Evolutionary conservation across 2,329 filamentous ascomycete genomes (phyloP).

Genomic region (Venturia nashicola): DNA sequence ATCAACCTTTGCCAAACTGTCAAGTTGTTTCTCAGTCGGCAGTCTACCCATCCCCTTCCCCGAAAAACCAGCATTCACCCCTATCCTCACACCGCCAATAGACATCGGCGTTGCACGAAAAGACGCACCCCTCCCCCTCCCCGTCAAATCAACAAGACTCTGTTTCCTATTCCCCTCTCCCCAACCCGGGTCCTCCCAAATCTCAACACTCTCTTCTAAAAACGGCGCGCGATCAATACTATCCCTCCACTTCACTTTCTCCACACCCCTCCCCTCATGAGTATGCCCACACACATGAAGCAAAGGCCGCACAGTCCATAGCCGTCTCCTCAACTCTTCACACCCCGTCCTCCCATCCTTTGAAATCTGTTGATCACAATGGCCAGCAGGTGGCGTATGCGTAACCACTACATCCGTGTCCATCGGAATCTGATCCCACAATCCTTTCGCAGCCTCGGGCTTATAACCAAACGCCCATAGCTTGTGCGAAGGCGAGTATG

Average conservation of each 20-base stretch:
- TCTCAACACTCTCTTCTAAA: conserved; percentile 31
- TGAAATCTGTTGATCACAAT: conserved; percentile 48
- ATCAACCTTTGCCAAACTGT: not conserved
- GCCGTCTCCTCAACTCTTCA: conserved; percentile 54
- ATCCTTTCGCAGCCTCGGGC: conserved; percentile 23
- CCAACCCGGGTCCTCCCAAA: conserved; percentile 48
- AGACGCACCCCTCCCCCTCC: conserved; percentile 22
- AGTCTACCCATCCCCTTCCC: not conserved
- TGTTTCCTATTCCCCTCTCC: conserved; percentile 44
- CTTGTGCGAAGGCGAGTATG: conserved; percentile 44
- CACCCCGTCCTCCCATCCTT: conserved; percentile 56
- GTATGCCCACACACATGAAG: conserved; percentile 81
- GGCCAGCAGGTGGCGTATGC: conserved; percentile 64
- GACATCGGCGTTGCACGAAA: not conserved
- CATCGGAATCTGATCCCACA: conserved; percentile 55
- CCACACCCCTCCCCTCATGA: conserved; percentile 60
- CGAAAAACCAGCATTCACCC: not conserved
- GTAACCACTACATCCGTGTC: conserved; percentile 71
- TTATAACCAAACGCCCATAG: conserved; percentile 59
- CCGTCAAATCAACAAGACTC: conserved; percentile 47
- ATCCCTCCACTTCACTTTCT: conserved; percentile 48
- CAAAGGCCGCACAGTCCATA: conserved; percentile 60
- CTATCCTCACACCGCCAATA: not conserved
- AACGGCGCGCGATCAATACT: conserved; percentile 15
- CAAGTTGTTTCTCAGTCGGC: not conserved